A percentile compares a stretch with the other conserved stretches of the same genome.
Evolutionary conservation across 768 basidiomycete genomes (phyloP).

Genomic region (Phanerochaete carnosa): DNA sequence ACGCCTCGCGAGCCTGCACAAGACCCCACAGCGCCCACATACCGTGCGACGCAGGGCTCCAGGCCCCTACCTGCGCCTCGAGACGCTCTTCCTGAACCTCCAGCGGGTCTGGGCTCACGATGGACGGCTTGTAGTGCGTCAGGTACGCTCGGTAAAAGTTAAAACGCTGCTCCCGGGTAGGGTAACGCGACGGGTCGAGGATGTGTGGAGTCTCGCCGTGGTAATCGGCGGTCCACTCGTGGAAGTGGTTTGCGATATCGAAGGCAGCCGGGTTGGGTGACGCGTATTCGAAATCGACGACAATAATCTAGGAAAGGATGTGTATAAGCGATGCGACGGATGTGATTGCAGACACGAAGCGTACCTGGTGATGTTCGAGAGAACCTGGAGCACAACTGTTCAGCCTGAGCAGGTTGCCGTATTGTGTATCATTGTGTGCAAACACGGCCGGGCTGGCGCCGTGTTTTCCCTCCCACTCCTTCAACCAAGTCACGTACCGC

Average conservation of each 20-base stretch:
- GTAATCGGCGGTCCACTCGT: slow-evolving; percentile 96
- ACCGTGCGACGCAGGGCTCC: slow-evolving; percentile 89
- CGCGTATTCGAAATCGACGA: slow-evolving; percentile 98
- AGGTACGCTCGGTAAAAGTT: slow-evolving; percentile 90
- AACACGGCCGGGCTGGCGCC: slow-evolving; percentile 69
- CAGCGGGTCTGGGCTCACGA: slow-evolving; percentile 28
- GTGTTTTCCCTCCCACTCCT: slow-evolving; percentile 51
- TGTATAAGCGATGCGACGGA: slow-evolving; percentile 14
- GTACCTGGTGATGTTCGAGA: slow-evolving; percentile 76
- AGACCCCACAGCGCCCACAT: slow-evolving; percentile 97
- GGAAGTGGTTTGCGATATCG: slow-evolving; percentile 96
- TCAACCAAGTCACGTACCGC: slow-evolving; percentile 68
- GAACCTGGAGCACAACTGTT: slow-evolving; percentile 49
- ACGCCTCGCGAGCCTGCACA: slow-evolving; percentile 79
- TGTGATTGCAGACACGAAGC: slow-evolving; percentile 13
- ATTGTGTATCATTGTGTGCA: slow-evolving; percentile 94
- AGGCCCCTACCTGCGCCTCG: slow-evolving; percentile 76
- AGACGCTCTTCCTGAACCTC: slow-evolving; percentile 53
- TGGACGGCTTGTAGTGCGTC: slow-evolving; percentile 39
- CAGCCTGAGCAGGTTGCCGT: slow-evolving; percentile 85
- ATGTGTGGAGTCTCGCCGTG: slow-evolving; percentile 66
- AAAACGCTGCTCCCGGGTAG: slow-evolving; percentile 63
- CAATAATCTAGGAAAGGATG: slow-evolving; percentile 63
- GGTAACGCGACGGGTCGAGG: slow-evolving; percentile 64
- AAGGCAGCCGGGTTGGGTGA: slow-evolving; percentile 88